Base-by-base conservation (phyloP, 306 rosid genomes). In the Cotoneaster glaucophyllus region DNA sequence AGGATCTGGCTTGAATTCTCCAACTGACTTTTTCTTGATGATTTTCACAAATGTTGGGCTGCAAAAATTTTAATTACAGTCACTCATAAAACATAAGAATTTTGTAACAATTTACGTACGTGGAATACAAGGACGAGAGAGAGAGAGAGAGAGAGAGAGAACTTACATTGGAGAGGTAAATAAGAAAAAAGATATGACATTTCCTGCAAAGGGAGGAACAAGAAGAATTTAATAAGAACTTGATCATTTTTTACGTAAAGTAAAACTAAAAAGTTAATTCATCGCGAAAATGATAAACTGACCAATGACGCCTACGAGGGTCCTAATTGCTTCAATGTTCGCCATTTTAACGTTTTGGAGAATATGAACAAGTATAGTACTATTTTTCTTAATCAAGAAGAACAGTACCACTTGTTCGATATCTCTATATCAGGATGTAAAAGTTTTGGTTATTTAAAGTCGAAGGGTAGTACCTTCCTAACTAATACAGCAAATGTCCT, bases 1-100 rank as follows among this genome's bases (percentile, higher is more conserved):
- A 2, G 96, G 93, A 52, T 85, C 86, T n/a, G 96, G 88, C 85
- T 84, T 87, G 86, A 84, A 91, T 28, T 87, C 93, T 50, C 84
- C 91, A 57, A 88, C 96, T 3, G 82, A 15, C 62, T 81, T 88
- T 6, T 77, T 78, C 90, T 83, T 85, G 3, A 74, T 45, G 17
- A 88, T 88, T 44, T 62, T 41, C 32, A 62, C 25, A 73, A 87
- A 88, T 8, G 93, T 87, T 45, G 93, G 90, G 17, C 92, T 88
- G 88, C 34, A 59, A 70, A 7, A 70, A 3, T 25, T 10, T 14
- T 62, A 10, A 44, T 37, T 31, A 31, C 32, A 31, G 32, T 37
- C 3, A 14, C 13, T 31, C 3, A 73, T 9, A 11, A 11, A 11
- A 8, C 17, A 48, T 48, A 48, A 48, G 53, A 48, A 11, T 48